phyloP scores from a whole-genome alignment of 345 rosid species.

The Lumnitzera littorea region DNA sequence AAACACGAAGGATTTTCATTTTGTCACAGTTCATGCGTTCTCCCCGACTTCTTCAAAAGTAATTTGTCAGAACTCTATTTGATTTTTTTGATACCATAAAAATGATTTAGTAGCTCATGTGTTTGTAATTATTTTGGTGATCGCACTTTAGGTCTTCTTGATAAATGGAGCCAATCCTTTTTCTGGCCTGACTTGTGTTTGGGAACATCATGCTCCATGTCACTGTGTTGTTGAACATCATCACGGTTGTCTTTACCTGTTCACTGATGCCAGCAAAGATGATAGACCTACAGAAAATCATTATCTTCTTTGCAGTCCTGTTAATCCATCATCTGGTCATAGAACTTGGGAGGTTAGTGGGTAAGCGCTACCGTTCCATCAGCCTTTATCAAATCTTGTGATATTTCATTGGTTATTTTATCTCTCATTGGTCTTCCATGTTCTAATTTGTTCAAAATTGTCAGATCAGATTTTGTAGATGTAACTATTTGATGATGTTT shows the following conservation, averaged over 20 bases:
- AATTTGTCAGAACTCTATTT: slow-evolving; percentile 8
- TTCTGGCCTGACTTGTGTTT: slow-evolving; percentile 65
- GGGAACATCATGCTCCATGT: slow-evolving; percentile 78
- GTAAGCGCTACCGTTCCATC: slow-evolving; percentile 7
- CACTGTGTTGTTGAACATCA: slow-evolving; percentile 95
- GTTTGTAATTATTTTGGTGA: slow-evolving; percentile 13
- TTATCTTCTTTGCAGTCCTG: slow-evolving; percentile 65
- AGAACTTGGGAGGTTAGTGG: slow-evolving; percentile 77
- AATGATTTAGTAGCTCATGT: not conserved
- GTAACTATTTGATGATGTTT: no score
- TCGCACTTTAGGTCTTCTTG: slow-evolving; percentile 81
- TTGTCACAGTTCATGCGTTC: slow-evolving; percentile 61
- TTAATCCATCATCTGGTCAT: slow-evolving; percentile 37
- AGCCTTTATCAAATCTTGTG: not conserved
- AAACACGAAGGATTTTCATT: slow-evolving; percentile 79
- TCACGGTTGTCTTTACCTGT: slow-evolving; percentile 68
- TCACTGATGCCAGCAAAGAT: slow-evolving; percentile 70
- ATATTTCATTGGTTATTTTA: not conserved
- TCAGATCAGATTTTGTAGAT: no score
- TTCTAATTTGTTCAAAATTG: not conserved
- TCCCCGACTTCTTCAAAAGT: slow-evolving; percentile 81
- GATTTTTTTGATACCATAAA: not conserved
- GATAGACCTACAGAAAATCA: slow-evolving; percentile 58
- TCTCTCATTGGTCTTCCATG: not conserved
- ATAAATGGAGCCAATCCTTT: slow-evolving; percentile 89